Conservation (phyloP, 2,329 filamentous ascomycete genomes). For the Drechslerella stenobrocha region DNA sequence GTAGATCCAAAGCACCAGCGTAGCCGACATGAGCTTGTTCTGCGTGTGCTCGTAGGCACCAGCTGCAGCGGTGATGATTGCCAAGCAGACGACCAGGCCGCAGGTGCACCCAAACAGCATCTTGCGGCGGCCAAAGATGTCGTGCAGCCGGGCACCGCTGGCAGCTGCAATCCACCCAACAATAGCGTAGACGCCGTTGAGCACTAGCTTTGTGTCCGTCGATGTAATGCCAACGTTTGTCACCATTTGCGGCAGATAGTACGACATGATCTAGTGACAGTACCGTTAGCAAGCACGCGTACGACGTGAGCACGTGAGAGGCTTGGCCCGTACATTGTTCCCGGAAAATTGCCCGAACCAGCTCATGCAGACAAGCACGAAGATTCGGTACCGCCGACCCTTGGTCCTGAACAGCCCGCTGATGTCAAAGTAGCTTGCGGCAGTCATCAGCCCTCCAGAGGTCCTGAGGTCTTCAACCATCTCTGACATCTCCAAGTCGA, state of each 20-base stretch:
- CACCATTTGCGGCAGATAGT: slow-evolving; percentile 59
- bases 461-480: slow-evolving; percentile 60
- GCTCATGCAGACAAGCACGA: slow-evolving; percentile 61
- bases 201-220: slow-evolving; percentile 57
- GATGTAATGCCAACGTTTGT: slow-evolving; percentile 56
- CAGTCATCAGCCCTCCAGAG: slow-evolving; percentile 44
- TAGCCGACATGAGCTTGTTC: slow-evolving; percentile 55
- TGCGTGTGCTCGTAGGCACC: slow-evolving; percentile 51
- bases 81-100: slow-evolving; percentile 55
- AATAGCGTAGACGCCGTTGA: slow-evolving; percentile 58
- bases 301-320: neutral
- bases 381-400: slow-evolving; percentile 55
- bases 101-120: slow-evolving; percentile 56
- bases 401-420: slow-evolving; percentile 53
- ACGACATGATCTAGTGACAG: slow-evolving; percentile 50
- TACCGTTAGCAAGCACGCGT: neutral
- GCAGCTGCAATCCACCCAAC: slow-evolving; percentile 58
- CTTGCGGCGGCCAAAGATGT: slow-evolving; percentile 57
- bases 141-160: slow-evolving; percentile 56
- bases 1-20: slow-evolving; percentile 57
- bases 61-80: slow-evolving; percentile 57
- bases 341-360: slow-evolving; percentile 62
- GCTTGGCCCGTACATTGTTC: slow-evolving; percentile 56
- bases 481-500: slow-evolving; percentile 64
- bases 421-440: slow-evolving; percentile 41